A percentile compares a stretch with the other conserved stretches of the same genome.
phyloP scores from a whole-genome alignment of 441 rosid species.

The Populus hybrid region DNA sequence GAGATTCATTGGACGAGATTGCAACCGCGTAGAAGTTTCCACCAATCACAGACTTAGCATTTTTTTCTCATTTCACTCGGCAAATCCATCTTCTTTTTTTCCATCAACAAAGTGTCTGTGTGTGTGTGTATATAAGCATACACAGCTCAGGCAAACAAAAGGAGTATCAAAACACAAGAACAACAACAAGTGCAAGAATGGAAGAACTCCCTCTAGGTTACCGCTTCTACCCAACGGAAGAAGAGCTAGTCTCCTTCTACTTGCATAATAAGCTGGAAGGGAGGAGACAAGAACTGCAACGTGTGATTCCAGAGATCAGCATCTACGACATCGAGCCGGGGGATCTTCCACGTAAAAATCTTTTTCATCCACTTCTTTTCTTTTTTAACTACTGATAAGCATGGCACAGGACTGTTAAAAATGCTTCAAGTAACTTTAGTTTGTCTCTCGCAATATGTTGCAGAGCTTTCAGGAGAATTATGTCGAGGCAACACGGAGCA shows the following conservation, averaged over 20 bases:
- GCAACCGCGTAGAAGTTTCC: conserved; percentile 56
- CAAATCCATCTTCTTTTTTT: conserved; percentile 12
- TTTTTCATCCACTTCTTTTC: background rate
- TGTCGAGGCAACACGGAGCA: conserved; percentile 67
- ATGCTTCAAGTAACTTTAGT: background rate
- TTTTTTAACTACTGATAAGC: background rate
- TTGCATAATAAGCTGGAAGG: conserved; percentile 65
- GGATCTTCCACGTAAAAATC: conserved; percentile 59
- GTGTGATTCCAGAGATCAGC: conserved; percentile 50
- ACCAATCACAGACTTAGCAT: background rate
- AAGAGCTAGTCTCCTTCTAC: conserved; percentile 72
- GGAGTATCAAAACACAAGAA: background rate
- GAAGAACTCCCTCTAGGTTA: conserved; percentile 35
- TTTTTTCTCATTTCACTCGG: conserved; percentile 54
- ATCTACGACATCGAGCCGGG: conserved; percentile 60
- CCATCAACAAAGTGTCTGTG: background rate
- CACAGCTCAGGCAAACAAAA: background rate
- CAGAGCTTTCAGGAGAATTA: conserved; percentile 50
- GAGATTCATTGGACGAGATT: background rate
- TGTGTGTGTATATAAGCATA: background rate
- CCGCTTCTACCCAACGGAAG: conserved; percentile 87
- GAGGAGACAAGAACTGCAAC: conserved; percentile 34
- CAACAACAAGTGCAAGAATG: conserved; percentile 27
- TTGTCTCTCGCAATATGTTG: conserved; percentile 23
- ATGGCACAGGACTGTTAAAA: background rate